phyloP scores from a whole-genome alignment of 345 rosid species.

The Dipteronia dyeriana region DNA sequence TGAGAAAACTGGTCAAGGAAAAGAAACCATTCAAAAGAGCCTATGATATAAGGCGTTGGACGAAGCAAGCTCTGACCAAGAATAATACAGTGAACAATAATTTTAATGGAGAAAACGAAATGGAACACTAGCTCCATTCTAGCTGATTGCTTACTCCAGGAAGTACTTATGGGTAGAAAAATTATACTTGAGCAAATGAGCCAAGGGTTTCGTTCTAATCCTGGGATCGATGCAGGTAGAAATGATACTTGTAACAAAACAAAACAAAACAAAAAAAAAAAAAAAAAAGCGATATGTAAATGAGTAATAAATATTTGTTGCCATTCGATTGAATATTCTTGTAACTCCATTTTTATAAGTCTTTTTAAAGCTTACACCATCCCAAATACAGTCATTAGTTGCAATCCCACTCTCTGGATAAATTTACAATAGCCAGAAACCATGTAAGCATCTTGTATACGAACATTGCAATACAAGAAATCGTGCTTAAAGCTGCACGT shows the following conservation, averaged over 20 bases:
- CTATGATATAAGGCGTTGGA: slow-evolving; percentile 67
- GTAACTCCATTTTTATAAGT: not conserved
- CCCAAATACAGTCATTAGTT: not conserved
- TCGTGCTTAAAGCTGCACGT: not conserved
- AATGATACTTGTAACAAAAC: not conserved
- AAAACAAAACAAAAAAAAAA: too few relatives aligned
- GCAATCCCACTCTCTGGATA: not conserved
- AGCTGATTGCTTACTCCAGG: not conserved
- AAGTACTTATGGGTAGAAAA: not conserved
- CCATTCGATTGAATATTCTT: not conserved
- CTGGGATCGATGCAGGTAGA: not conserved
- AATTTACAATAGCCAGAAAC: not conserved
- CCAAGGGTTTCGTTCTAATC: not conserved
- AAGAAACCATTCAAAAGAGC: slow-evolving; percentile 67
- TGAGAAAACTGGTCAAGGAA: slow-evolving; percentile 56
- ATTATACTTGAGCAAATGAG: not conserved
- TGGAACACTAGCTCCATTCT: not conserved
- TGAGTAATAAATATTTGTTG: not conserved
- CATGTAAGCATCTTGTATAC: not conserved
- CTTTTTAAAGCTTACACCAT: not conserved
- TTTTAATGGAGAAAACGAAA: slow-evolving; percentile 34
- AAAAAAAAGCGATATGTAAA: not conserved
- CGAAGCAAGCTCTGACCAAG: slow-evolving; percentile 64
- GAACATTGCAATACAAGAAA: not conserved
- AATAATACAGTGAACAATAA: slow-evolving; percentile 46